Conservation (phyloP, 208 protist genomes). For the Leishmania aethiopica region DNA sequence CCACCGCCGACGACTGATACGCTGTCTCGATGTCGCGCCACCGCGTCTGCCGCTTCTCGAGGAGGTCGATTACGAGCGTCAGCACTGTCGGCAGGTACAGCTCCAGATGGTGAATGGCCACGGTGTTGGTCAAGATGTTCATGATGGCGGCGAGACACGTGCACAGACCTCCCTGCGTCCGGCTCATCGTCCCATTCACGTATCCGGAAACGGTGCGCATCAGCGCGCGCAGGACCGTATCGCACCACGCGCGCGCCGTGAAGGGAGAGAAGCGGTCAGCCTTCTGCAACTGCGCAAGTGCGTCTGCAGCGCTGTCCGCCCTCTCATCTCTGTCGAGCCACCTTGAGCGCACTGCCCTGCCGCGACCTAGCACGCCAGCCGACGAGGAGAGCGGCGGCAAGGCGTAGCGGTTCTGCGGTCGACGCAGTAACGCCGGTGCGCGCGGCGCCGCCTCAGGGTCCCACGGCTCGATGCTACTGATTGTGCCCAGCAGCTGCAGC, state of each 20-base stretch:
- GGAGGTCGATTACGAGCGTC: slow-evolving; percentile 51
- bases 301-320: slow-evolving; percentile 24
- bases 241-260: slow-evolving; percentile 53
- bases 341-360: slow-evolving; percentile 7
- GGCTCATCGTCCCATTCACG: slow-evolving; percentile 55
- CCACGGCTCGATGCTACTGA: slow-evolving; percentile 75
- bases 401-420: slow-evolving; percentile 40
- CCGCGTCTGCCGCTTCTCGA: slow-evolving; percentile 21
- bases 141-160: slow-evolving; percentile 68
- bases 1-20: not conserved
- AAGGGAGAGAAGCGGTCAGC: slow-evolving; percentile 32
- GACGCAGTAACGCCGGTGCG: slow-evolving; percentile 48
- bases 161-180: slow-evolving; percentile 68
- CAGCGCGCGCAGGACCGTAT: slow-evolving; percentile 66
- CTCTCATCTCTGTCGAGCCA: slow-evolving; percentile 31
- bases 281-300: slow-evolving; percentile 34
- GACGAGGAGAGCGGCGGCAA: slow-evolving; percentile 31
- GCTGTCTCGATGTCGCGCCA: slow-evolving; percentile 6
- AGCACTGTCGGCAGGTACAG: slow-evolving; percentile 69
- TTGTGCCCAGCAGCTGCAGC: slow-evolving; percentile 75
- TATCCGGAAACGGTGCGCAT: slow-evolving; percentile 61
- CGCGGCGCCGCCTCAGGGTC: slow-evolving; percentile 31
- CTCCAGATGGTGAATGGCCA: slow-evolving; percentile 43
- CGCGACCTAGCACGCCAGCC: slow-evolving; percentile 19
- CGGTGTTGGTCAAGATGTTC: slow-evolving; percentile 60